Evolutionary conservation across 2,329 filamentous ascomycete genomes (phyloP).

Genomic region (Microdochium bolleyi): DNA sequence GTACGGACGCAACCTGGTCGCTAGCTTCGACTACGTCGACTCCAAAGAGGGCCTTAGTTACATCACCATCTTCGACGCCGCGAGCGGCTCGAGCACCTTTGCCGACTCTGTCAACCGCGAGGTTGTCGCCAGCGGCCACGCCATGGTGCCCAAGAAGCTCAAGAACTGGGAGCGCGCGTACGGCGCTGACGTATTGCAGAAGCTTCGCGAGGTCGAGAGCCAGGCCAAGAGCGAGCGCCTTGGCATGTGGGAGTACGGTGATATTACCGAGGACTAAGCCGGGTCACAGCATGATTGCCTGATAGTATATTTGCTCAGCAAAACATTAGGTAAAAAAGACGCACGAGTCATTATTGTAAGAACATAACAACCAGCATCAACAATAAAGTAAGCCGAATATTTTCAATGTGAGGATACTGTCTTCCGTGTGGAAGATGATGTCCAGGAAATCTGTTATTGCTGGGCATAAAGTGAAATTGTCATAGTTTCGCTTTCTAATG

Average conservation of each 20-base stretch:
- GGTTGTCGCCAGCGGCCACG: conserved; percentile 73
- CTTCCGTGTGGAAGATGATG: neutral
- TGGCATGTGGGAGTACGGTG: conserved; percentile 98
- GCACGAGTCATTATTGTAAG: no score
- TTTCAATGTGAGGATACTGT: no score
- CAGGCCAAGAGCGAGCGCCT: conserved; percentile 72
- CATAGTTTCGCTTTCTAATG: no score
- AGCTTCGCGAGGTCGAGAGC: conserved; percentile 64
- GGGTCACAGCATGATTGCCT: no score
- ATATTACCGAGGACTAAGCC: conserved; percentile 80
- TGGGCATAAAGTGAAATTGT: neutral
- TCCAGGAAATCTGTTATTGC: no score
- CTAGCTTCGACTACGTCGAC: conserved; percentile 81
- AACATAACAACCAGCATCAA: no score
- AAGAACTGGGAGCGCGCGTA: conserved; percentile 79
- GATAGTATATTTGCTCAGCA: no score
- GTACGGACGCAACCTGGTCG: conserved; percentile 71
- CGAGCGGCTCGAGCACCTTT: conserved; percentile 36
- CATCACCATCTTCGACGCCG: conserved; percentile 79
- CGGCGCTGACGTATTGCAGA: conserved; percentile 62
- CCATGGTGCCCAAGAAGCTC: conserved; percentile 86
- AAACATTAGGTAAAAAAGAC: neutral
- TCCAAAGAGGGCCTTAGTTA: conserved; percentile 72
- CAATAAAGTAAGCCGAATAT: no score
- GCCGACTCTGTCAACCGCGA: conserved; percentile 86